Conservation (phyloP, 129 eudicot genomes). For the Kitagawia praeruptora region DNA sequence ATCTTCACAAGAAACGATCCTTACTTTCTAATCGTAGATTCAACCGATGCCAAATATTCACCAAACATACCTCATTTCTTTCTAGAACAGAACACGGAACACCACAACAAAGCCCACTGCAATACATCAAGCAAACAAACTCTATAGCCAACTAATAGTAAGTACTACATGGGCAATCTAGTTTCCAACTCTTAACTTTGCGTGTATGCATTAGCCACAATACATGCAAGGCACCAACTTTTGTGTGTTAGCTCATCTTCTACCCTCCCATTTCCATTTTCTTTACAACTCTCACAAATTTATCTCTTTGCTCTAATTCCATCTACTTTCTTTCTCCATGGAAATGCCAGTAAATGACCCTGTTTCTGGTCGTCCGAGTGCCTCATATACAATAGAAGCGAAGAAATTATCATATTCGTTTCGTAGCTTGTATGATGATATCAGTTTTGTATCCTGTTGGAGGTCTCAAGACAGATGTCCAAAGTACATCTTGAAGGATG, state of each 20-base stretch:
- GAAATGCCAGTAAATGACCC: conserved; percentile 47
- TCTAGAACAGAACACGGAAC: conserved; percentile 9
- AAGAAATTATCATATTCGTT: conserved; percentile 46
- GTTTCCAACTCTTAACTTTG: background rate
- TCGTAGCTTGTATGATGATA: conserved; percentile 25
- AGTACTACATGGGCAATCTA: background rate
- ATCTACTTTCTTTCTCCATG: conserved; percentile 26
- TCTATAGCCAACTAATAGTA: conserved; percentile 15
- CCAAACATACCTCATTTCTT: conserved; percentile 23
- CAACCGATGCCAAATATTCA: conserved; percentile 27
- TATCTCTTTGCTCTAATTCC: conserved; percentile 18
- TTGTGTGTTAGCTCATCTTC: conserved; percentile 74
- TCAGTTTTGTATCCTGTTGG: conserved; percentile 19
- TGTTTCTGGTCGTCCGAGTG: conserved; percentile 23
- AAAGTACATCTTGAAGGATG: conserved; percentile 52
- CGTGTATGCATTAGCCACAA: background rate
- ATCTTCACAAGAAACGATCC: conserved; percentile 8
- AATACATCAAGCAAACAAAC: background rate
- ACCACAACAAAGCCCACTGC: conserved; percentile 6
- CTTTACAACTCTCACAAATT: conserved; percentile 18
- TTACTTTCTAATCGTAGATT: conserved; percentile 8
- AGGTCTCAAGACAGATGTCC: conserved; percentile 32
- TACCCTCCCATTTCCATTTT: conserved; percentile 8
- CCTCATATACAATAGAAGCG: conserved; percentile 46
- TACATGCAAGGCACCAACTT: conserved; percentile 32